Conservation (phyloP, 768 basidiomycete genomes). For the Leccinum aurantiacum region DNA sequence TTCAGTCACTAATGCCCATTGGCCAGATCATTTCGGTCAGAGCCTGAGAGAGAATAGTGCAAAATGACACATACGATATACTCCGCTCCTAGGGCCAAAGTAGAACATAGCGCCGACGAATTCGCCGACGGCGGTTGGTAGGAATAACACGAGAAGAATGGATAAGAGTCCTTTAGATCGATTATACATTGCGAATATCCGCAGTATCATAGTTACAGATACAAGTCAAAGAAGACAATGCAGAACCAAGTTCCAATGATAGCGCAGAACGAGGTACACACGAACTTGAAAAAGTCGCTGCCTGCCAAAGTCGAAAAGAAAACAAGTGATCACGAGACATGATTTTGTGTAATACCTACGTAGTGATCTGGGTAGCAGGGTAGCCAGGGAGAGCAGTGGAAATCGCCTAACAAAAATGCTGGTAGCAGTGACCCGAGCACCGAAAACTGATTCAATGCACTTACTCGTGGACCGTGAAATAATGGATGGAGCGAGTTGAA, state of each 20-base stretch:
- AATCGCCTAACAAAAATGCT: conserved; percentile 54
- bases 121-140: background rate
- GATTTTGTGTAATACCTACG: conserved; percentile 2
- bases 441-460: conserved; percentile 16
- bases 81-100: conserved; percentile 1
- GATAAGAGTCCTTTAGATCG: conserved; percentile 2
- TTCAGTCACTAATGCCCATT: background rate
- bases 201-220: conserved; percentile 6
- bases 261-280: no score
- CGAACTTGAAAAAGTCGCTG: no score
- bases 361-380: conserved; percentile 1
- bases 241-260: no score
- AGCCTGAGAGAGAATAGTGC: background rate
- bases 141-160: background rate
- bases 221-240: no score
- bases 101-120: background rate
- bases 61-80: background rate
- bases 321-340: background rate
- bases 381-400: conserved; percentile 41
- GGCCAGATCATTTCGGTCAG: background rate
- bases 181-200: conserved; percentile 13
- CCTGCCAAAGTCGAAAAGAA: no score
- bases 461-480: conserved; percentile 60
- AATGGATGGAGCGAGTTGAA: conserved; percentile 55
- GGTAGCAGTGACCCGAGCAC: background rate